Evolutionary conservation across 1,139 yeast species (phyloP).

Genomic region (Saccharomyces hybrid): DNA sequence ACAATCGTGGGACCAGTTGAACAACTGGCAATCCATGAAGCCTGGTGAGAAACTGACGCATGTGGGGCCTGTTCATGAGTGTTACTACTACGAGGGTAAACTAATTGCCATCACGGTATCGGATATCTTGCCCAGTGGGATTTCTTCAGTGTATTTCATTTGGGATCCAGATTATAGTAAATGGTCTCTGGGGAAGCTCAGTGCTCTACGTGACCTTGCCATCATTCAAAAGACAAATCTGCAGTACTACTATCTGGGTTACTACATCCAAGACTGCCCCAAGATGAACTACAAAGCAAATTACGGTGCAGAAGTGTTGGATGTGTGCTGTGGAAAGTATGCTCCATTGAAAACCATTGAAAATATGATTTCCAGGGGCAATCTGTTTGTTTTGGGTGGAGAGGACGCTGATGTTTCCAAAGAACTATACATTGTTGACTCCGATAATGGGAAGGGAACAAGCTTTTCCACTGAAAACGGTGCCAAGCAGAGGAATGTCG

Average conservation of each 20-base stretch:
- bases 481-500: slow-evolving; percentile 27
- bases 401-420: slow-evolving; percentile 5
- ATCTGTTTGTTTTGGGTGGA: slow-evolving; percentile 35
- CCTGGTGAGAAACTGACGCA: slow-evolving; percentile 12
- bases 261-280: slow-evolving; percentile 65
- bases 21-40: slow-evolving; percentile 30
- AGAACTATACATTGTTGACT: neutral
- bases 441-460: neutral
- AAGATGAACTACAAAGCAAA: slow-evolving; percentile 79
- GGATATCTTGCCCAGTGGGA: slow-evolving; percentile 67
- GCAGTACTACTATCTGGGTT: slow-evolving; percentile 64
- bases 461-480: neutral
- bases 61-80: slow-evolving; percentile 61
- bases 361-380: slow-evolving; percentile 35
- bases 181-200: slow-evolving; percentile 67
- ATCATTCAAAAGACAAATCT: slow-evolving; percentile 35
- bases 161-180: slow-evolving; percentile 79
- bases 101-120: slow-evolving; percentile 71
- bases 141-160: slow-evolving; percentile 79
- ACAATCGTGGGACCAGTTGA: slow-evolving; percentile 30
- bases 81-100: slow-evolving; percentile 57
- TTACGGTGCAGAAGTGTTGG: slow-evolving; percentile 68
- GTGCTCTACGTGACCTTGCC: slow-evolving; percentile 65
- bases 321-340: slow-evolving; percentile 43
- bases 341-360: slow-evolving; percentile 38